Percentiles rank a stretch among this genome's conserved stretches.
Conservation (phyloP, 352 stramenopile genomes). For the Pythium insidiosum region DNA sequence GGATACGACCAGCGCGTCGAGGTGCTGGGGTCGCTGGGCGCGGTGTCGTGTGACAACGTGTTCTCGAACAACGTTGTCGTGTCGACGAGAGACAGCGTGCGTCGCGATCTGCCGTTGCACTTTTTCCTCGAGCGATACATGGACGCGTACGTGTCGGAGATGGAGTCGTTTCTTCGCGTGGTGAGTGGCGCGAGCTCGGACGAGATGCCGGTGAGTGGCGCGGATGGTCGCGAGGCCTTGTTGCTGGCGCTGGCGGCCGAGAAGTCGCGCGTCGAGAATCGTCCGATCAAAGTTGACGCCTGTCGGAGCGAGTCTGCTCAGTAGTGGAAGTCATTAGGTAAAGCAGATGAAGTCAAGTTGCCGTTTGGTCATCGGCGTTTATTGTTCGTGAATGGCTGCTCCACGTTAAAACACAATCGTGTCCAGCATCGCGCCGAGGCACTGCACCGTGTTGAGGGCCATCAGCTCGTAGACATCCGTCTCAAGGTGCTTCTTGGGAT, state of each 20-base stretch:
- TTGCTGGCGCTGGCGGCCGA: constrained; percentile 60
- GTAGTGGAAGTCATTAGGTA: background rate
- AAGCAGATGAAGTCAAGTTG: background rate
- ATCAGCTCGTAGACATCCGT: constrained; percentile 96
- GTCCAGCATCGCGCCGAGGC: constrained; percentile 97
- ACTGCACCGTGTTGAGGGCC: constrained; percentile 98
- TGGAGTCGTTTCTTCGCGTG: constrained; percentile 61
- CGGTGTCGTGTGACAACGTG: constrained; percentile 89
- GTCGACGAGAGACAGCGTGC: constrained; percentile 30
- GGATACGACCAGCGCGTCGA: constrained; percentile 94
- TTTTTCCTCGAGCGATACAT: constrained; percentile 95
- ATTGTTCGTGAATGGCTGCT: no score
- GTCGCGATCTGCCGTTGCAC: constrained; percentile 87
- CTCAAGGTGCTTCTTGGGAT: constrained; percentile 93
- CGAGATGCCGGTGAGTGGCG: constrained; percentile 44
- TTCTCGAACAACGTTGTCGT: constrained; percentile 86
- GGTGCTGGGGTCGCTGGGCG: constrained; percentile 88
- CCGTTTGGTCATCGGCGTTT: background rate
- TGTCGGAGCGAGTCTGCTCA: no score
- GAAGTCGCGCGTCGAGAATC: constrained; percentile 60
- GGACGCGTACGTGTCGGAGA: constrained; percentile 74
- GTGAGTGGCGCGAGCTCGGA: constrained; percentile 25
- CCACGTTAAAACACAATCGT: constrained; percentile 99
- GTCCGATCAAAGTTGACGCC: constrained; percentile 50
- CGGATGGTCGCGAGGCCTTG: constrained; percentile 57